These are phyloP conservation scores for Bisporella sp. DNA, from an alignment of 2,329 filamentous ascomycete species.

Conservation along the genomic window DNA sequence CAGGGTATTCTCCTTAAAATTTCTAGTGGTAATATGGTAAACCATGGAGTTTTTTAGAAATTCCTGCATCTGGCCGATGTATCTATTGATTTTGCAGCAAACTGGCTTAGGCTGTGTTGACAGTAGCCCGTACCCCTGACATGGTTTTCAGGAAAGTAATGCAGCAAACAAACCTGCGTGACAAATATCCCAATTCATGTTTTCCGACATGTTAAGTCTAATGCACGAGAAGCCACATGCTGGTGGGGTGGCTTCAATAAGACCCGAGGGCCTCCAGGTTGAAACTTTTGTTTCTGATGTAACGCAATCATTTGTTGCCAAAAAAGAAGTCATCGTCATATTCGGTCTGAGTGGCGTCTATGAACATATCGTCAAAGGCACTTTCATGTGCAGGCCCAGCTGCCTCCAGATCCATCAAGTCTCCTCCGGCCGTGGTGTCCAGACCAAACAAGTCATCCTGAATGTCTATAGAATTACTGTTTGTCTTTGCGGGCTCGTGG, in stretches of 20 bases:
- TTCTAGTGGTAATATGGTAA: neutral
- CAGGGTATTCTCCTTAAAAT: neutral
- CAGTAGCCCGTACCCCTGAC: too few species aligned
- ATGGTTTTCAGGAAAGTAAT: too few species aligned
- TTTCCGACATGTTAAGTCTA: neutral
- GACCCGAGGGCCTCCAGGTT: neutral
- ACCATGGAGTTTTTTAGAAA: neutral
- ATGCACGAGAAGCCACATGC: neutral
- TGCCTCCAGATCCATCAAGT: constrained; percentile 40
- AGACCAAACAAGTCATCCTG: constrained; percentile 18
- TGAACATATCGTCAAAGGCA: constrained; percentile 26
- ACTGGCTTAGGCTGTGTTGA: neutral
- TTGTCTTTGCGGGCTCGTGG: constrained; percentile 11
- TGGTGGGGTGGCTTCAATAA: neutral
- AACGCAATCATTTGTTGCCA: neutral
- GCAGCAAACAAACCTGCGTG: too few species aligned
- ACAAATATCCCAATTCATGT: too few species aligned
- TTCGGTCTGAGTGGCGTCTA: constrained; percentile 13
- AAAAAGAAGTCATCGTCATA: constrained; percentile 25
- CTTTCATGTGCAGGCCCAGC: constrained; percentile 39
- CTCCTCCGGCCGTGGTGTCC: constrained; percentile 8
- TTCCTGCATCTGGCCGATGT: neutral
- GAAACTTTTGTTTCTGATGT: neutral
- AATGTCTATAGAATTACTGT: constrained; percentile 11
- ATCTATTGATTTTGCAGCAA: neutral